phyloP scores from a whole-genome alignment of 2,329 filamentous ascomycete genomes.

The Zymoseptoria tritici region DNA sequence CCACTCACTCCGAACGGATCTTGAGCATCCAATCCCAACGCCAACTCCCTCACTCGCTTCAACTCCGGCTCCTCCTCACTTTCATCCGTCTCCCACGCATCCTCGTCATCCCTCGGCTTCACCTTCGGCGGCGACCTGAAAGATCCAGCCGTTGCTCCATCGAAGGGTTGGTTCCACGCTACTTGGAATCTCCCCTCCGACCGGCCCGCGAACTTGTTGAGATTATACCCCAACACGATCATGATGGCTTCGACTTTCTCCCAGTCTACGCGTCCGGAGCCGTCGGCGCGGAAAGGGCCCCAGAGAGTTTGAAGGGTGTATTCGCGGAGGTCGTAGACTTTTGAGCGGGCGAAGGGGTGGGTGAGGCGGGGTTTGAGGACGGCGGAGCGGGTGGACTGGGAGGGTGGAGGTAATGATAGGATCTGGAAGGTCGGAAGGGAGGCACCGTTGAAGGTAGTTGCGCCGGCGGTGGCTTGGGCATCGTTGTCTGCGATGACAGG shows the following conservation, averaged over 20 bases:
- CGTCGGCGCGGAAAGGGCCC: slow-evolving; percentile 66
- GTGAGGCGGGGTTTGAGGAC: slow-evolving; percentile 9
- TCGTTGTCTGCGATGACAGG: neutral
- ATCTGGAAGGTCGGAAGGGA: neutral
- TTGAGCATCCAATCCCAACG: slow-evolving; percentile 42
- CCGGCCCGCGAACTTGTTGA: slow-evolving; percentile 40
- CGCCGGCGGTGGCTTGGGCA: neutral
- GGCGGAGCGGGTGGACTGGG: slow-evolving; percentile 1
- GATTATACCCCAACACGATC: slow-evolving; percentile 59
- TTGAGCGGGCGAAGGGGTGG: slow-evolving; percentile 54
- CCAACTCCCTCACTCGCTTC: slow-evolving; percentile 21
- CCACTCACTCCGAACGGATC: slow-evolving; percentile 68
- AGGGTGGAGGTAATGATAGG: slow-evolving; percentile 17
- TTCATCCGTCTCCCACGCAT: neutral
- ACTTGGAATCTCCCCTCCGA: slow-evolving; percentile 41
- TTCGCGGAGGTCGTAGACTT: slow-evolving; percentile 66
- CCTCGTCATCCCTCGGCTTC: neutral
- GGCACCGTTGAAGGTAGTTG: neutral
- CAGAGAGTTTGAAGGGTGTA: slow-evolving; percentile 56
- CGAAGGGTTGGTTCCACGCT: slow-evolving; percentile 51
- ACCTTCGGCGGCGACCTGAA: neutral
- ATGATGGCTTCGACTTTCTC: slow-evolving; percentile 71
- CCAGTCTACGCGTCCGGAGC: slow-evolving; percentile 60
- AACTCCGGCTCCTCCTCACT: neutral
- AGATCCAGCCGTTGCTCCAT: slow-evolving; percentile 41